Conservation (phyloP, 179 eudicot genomes). For the Silene noctiflora region DNA sequence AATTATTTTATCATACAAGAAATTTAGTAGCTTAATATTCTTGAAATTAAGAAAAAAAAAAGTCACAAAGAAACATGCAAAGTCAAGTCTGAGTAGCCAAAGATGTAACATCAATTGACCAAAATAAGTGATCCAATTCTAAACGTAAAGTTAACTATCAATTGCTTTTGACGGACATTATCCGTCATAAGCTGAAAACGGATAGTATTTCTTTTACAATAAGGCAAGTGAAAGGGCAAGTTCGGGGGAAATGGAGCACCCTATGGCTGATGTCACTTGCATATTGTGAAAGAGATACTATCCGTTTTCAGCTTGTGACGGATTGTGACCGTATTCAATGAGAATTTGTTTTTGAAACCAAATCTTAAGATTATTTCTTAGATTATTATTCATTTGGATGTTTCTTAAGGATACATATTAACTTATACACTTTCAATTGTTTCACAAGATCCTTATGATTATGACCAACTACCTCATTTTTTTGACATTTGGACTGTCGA, state of each 20-base stretch:
- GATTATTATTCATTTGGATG: neutral
- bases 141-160: conserved; percentile 10
- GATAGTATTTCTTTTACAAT: too few species aligned
- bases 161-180: too few species aligned
- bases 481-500: conserved; percentile 9
- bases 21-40: neutral
- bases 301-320: too few species aligned
- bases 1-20: too few species aligned
- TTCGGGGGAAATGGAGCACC: too few species aligned
- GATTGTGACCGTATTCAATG: too few species aligned
- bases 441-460: conserved; percentile 15
- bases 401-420: neutral
- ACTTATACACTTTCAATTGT: neutral
- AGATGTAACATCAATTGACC: conserved; percentile 7
- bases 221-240: too few species aligned
- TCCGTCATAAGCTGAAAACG: too few species aligned
- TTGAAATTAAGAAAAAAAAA: neutral
- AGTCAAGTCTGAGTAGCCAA: conserved; percentile 9
- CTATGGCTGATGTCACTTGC: too few species aligned
- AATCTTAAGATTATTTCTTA: too few species aligned
- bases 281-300: too few species aligned
- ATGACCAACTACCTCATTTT: conserved; percentile 2
- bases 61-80: conserved; percentile 3
- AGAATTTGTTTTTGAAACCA: too few species aligned
- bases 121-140: conserved; percentile 7